phyloP scores from a whole-genome alignment of 768 basidiomycete species.

The Inosperma sp. region DNA sequence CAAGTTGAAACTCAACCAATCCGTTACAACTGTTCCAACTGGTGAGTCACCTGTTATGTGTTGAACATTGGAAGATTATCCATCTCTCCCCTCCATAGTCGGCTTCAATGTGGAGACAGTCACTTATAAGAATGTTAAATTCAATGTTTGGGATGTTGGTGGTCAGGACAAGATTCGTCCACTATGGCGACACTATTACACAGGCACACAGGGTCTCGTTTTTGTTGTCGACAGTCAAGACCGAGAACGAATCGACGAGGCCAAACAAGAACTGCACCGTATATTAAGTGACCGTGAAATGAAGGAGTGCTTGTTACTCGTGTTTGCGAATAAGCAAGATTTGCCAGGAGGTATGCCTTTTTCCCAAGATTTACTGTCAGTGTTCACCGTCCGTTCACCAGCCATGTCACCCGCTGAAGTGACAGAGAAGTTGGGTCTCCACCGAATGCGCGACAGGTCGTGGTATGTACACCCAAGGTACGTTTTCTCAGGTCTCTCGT shows the following conservation, averaged over 20 bases:
- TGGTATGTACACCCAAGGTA: constrained; percentile 99
- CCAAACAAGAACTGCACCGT: constrained; percentile 90
- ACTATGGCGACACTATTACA: constrained; percentile 98
- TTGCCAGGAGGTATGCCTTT: constrained; percentile 78
- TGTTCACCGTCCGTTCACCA: constrained; percentile 26
- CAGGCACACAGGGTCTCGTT: constrained; percentile 96
- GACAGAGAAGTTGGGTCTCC: constrained; percentile 92
- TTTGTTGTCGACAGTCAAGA: constrained; percentile 98
- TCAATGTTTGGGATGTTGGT: constrained; percentile 95
- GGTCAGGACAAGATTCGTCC: constrained; percentile 99
- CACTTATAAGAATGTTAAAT: constrained; percentile 97
- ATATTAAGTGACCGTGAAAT: constrained; percentile 97
- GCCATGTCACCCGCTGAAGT: constrained; percentile 99
- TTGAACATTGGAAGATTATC: too few relatives aligned
- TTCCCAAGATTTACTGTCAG: neutral
- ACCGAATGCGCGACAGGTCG: constrained; percentile 93
- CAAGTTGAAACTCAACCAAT: constrained; percentile 98
- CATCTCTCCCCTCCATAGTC: constrained; percentile 53
- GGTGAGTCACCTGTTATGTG: too few relatives aligned
- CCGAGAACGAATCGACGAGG: constrained; percentile 92
- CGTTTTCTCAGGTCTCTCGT: constrained; percentile 21
- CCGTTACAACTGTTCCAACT: constrained; percentile 97
- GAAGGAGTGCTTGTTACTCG: constrained; percentile 94
- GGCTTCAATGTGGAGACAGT: constrained; percentile 99
- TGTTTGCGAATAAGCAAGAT: constrained; percentile 99